These are phyloP conservation scores for Pyrus hybrid DNA, from an alignment of 331 rosid species.

Conservation along the genomic window DNA sequence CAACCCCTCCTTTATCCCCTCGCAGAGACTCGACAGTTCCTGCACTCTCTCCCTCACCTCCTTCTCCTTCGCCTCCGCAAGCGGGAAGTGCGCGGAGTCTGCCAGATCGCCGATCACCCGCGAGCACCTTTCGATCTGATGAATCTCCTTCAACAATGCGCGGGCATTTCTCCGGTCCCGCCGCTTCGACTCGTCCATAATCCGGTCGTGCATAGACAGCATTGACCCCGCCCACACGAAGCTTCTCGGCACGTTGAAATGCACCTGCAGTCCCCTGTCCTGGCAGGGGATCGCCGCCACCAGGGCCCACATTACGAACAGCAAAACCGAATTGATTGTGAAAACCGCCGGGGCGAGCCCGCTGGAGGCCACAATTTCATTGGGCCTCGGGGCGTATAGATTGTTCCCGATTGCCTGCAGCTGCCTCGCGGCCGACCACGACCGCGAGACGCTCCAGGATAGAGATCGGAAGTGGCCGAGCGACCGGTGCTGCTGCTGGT, in stretches of 20 bases:
- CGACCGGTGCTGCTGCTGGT: slow-evolving; percentile 23
- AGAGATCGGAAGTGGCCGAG: slow-evolving; percentile 62
- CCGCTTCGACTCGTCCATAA: slow-evolving; percentile 68
- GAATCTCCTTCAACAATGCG: slow-evolving; percentile 79
- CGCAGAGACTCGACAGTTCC: slow-evolving; percentile 48
- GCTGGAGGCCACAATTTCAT: slow-evolving; percentile 48
- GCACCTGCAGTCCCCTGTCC: slow-evolving; percentile 78
- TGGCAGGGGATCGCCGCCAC: slow-evolving; percentile 98
- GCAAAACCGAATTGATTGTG: slow-evolving; percentile 46
- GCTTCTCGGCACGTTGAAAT: slow-evolving; percentile 47
- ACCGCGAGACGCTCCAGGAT: slow-evolving; percentile 81
- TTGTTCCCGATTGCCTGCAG: slow-evolving; percentile 68
- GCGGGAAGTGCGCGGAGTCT: slow-evolving; percentile 59
- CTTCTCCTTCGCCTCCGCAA: slow-evolving; percentile 54
- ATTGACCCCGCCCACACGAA: slow-evolving; percentile 64
- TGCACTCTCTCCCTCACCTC: slow-evolving; percentile 63
- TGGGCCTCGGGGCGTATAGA: slow-evolving; percentile 48
- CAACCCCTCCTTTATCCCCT: slow-evolving; percentile 50
- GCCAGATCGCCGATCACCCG: slow-evolving; percentile 55
- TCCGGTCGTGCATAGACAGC: slow-evolving; percentile 51
- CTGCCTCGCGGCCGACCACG: slow-evolving; percentile 90
- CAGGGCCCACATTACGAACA: slow-evolving; percentile 79
- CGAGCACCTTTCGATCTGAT: slow-evolving; percentile 61
- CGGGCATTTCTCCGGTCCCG: slow-evolving; percentile 67
- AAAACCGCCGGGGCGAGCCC: slow-evolving; percentile 55